Conservation (phyloP, 2,329 filamentous ascomycete species). For the Hypoxylon sp. region DNA sequence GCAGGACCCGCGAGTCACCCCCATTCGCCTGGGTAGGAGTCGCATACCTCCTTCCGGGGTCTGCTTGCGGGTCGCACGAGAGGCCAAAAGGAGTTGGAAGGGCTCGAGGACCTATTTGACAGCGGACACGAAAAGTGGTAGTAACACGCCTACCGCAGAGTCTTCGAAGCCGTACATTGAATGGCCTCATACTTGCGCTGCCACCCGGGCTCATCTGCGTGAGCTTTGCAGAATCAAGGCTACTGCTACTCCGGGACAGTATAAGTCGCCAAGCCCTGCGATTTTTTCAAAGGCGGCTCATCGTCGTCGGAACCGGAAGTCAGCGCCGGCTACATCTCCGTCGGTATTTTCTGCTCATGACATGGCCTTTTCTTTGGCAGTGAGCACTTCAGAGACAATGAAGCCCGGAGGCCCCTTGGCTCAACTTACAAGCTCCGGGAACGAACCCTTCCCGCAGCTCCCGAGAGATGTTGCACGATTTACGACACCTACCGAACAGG, state of each 20-base stretch:
- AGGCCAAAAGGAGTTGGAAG: conserved; percentile 75
- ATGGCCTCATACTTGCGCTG: conserved; percentile 74
- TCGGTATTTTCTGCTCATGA: conserved; percentile 70
- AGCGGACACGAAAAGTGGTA: conserved; percentile 61
- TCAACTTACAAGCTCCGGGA: conserved; percentile 64
- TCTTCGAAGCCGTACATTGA: conserved; percentile 63
- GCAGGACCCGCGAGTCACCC: conserved; percentile 75
- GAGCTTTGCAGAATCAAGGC: conserved; percentile 72
- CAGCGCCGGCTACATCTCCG: conserved; percentile 60
- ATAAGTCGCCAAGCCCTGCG: conserved; percentile 66
- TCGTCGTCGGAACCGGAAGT: conserved; percentile 63
- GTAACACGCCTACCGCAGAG: conserved; percentile 67
- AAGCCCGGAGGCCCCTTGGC: conserved; percentile 71
- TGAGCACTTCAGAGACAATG: conserved; percentile 75
- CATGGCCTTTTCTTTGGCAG: conserved; percentile 71
- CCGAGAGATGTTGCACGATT: conserved; percentile 17
- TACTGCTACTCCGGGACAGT: conserved; percentile 58
- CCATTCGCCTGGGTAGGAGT: conserved; percentile 72
- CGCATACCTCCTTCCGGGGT: conserved; percentile 74
- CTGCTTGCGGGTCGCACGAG: conserved; percentile 73
- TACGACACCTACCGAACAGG: conserved; percentile 14
- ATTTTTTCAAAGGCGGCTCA: conserved; percentile 66
- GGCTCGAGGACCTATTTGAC: conserved; percentile 62
- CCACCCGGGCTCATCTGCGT: conserved; percentile 71
- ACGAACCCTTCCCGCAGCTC: conserved; percentile 45